These are phyloP conservation scores for Salix exigua DNA, from an alignment of 345 rosid genomes.

Conservation along the genomic window DNA sequence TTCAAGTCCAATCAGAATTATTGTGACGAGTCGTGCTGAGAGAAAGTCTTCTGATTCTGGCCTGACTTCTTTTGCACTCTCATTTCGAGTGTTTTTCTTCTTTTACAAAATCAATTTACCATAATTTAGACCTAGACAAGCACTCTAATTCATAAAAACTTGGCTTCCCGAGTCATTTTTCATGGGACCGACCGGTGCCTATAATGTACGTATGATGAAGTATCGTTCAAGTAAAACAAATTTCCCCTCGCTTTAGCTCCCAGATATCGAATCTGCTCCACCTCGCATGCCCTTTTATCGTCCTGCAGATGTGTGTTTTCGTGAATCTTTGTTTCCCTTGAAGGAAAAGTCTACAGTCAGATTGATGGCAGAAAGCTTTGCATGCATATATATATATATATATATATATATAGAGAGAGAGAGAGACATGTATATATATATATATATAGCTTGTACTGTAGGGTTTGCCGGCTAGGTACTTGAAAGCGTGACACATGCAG, in stretches of 20 bases:
- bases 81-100: not conserved
- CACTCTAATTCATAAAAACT: not conserved
- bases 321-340: not conserved
- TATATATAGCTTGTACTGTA: not conserved
- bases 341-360: not conserved
- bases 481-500: not conserved
- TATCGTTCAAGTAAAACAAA: not conserved
- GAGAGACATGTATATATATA: too few species aligned
- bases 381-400: too few species aligned
- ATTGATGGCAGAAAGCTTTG: not conserved
- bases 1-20: too few species aligned
- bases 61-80: not conserved
- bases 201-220: not conserved
- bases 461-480: not conserved
- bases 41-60: too few species aligned
- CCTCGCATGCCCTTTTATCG: not conserved
- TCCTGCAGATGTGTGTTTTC: not conserved
- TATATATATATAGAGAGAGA: too few species aligned
- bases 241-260: not conserved
- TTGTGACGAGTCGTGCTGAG: too few species aligned
- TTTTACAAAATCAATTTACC: too few species aligned
- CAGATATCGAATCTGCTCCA: not conserved
- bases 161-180: not conserved
- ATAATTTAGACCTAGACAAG: too few species aligned
- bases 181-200: not conserved